Conservation (phyloP, 192 early-diverging fungal species). For the Geranomyces variabilis region DNA sequence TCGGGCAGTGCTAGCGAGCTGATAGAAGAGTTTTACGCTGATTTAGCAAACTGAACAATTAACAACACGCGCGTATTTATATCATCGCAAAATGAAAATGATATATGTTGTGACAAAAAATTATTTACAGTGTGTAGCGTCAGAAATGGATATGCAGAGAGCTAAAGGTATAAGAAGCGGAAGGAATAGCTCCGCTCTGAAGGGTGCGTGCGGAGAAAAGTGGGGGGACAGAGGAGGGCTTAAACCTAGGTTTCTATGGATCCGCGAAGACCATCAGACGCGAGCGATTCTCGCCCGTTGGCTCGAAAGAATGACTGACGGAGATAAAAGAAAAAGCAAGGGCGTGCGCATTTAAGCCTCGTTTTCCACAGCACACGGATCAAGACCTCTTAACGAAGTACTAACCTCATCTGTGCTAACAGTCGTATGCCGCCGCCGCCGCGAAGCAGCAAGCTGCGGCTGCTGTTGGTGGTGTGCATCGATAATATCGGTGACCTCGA, state of each 20-base stretch:
- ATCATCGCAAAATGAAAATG: neutral
- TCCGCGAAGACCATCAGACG: too few relatives aligned
- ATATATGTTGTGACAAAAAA: neutral
- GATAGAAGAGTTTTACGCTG: conserved; percentile 7
- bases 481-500: neutral
- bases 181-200: too few relatives aligned
- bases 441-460: neutral
- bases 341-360: too few relatives aligned
- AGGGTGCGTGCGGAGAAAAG: too few relatives aligned
- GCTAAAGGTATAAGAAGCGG: neutral
- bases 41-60: neutral
- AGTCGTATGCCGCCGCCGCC: neutral
- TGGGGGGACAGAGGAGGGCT: too few relatives aligned
- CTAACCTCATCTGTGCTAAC: too few relatives aligned
- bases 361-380: too few relatives aligned
- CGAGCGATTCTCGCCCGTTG: too few relatives aligned
- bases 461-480: neutral
- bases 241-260: too few relatives aligned
- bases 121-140: neutral
- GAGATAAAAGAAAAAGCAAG: too few relatives aligned
- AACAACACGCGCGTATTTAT: neutral
- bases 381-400: too few relatives aligned
- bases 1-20: conserved; percentile 16
- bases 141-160: neutral
- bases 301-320: too few relatives aligned